These are phyloP conservation scores for Diospyros kaki DNA, from an alignment of 148 eudicot genomes.

Conservation along the genomic window DNA sequence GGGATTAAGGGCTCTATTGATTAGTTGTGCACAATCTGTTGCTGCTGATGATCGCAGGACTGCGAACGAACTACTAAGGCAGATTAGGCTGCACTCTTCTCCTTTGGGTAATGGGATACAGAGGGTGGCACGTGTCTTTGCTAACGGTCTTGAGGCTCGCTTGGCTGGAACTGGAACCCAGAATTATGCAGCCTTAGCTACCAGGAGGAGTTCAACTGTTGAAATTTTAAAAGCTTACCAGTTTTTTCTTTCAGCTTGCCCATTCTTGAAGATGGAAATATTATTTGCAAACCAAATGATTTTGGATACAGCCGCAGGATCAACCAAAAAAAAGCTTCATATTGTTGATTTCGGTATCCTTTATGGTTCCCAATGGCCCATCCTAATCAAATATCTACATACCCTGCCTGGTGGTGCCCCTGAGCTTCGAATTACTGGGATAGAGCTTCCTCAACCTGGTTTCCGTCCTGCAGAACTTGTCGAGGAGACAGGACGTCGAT, in stretches of 20 bases:
- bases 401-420: slow-evolving; percentile 15
- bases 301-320: slow-evolving; percentile 10
- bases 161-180: slow-evolving; percentile 33
- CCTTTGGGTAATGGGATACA: slow-evolving; percentile 32
- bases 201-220: slow-evolving; percentile 14
- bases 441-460: slow-evolving; percentile 17
- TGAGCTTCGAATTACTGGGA: slow-evolving; percentile 19
- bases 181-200: slow-evolving; percentile 26
- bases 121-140: slow-evolving; percentile 34
- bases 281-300: slow-evolving; percentile 11
- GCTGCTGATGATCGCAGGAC: slow-evolving; percentile 37
- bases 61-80: slow-evolving; percentile 35
- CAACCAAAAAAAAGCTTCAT: slow-evolving; percentile 12
- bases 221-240: slow-evolving; percentile 12
- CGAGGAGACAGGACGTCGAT: slow-evolving; percentile 19
- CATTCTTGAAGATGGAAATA: slow-evolving; percentile 15
- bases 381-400: slow-evolving; percentile 13
- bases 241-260: slow-evolving; percentile 17
- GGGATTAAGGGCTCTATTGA: slow-evolving; percentile 35
- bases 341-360: slow-evolving; percentile 20
- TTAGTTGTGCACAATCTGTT: slow-evolving; percentile 53
- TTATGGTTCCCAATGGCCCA: slow-evolving; percentile 25
- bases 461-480: slow-evolving; percentile 20
- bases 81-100: slow-evolving; percentile 34
- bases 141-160: slow-evolving; percentile 38